Evolutionary conservation across 192 early-diverging fungal genomes (phyloP), one percentile per base, ranked within the genome.

Genomic region (Helicostylum pulchrum): DNA sequence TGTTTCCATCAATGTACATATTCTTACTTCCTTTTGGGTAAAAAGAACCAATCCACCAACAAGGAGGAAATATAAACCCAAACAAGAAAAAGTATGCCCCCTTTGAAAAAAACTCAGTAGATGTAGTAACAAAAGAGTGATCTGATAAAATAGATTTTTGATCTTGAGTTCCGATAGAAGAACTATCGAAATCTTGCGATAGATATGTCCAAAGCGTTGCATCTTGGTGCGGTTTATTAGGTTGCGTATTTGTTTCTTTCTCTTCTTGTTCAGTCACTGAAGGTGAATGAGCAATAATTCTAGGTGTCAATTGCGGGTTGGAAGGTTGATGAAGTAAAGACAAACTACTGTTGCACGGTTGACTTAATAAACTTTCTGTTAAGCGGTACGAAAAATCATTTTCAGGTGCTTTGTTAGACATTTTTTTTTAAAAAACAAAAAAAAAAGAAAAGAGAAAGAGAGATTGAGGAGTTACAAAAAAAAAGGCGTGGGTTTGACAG

Each of bases 21-120:
- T 53, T 23, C 2, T 31, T 21, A 19, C 26, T 30, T 21, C 43
- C 23, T 32, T 31, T 53, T 36, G 68, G 68, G 6, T 32, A 43
- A 64, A 63, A 63, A 2, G 68, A 54, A 9, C 67, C 67, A 1
- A 69, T 26, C 67, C 67, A 69, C 67, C 67, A 69, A 0, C 62
- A 34, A 7, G 67, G 67, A 2, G 67, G 67, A 15, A 53, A 43
- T 7, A 69, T 2, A 34, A 69, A 69, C 14, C 67, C 67, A 46
- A 70, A 58, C 10, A 70, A 20, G 42, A 70, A 70, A 15, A 70
- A 50, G 19, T 57, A 42, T 30, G 46, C 31, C 12, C 68, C 68
- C 23, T 63, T n/a, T 32, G 68, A 58, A 48, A 47, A 54, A 14
- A 70, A 49, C 8, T 48, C 46, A 1, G 12, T 48, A 5, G 17